Evolutionary conservation across 108 stramenopile species (phyloP), one percentile per base, ranked within the genome.

Genomic region (Conticribra guillardii): DNA sequence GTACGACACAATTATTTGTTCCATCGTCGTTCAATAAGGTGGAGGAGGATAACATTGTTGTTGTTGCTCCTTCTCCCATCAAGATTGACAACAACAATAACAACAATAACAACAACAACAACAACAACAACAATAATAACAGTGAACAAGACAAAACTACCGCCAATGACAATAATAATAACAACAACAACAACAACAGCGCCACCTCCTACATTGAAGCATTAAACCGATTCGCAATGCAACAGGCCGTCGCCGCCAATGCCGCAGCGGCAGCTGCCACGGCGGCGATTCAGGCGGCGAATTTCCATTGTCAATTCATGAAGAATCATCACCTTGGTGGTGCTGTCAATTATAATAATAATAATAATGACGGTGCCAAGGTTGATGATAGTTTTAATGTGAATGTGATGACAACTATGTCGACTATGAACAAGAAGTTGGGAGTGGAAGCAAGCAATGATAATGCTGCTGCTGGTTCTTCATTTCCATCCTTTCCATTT

Each of bases 161-260:
- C 2, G 32, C 33, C 33, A 37, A 21, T n/a, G n/a, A n/a, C n/a
- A n/a, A n/a, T n/a, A n/a, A n/a, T n/a, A n/a, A n/a, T n/a, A n/a
- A n/a, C 22, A 23, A n/a, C 8, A 23, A 54, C 33, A 2, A 52
- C 37, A 48, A 26, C 21, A 2, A 60, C 18, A 16, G 34, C 11
- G 46, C 19, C 11, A 46, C 26, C 14, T 46, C 59, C 16, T 70
- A 70, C 58, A 51, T 74, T 60, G 73, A 74, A 29, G 64, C 64
- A 14, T 41, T 74, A 47, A 74, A 74, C 48, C 30, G 30, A 44
- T 74, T 60, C 46, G 72, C 72, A 16, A 64, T 73, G 63, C 55
- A 64, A 45, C 72, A 73, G 55, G 72, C 72, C 7, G 73, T 55
- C 15, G 68, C 68, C 1, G 68, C 68, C 27, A 69, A 69, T 33